phyloP scores from a whole-genome alignment of 805 yeast genomes.

The Hanseniaspora pseudoguilliermondii region DNA sequence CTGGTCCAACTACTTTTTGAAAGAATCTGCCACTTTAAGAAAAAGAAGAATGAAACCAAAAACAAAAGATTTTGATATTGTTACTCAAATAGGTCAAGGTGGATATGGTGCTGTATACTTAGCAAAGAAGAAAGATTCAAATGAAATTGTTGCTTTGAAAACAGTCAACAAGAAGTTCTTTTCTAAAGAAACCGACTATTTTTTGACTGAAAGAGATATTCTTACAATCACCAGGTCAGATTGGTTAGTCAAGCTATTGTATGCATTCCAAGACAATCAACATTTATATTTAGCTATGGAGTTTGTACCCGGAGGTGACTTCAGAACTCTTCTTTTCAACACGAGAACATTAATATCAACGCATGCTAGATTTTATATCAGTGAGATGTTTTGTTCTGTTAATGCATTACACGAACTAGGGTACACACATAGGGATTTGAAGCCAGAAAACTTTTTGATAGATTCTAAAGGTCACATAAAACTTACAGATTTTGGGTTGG shows the following conservation, averaged over 20 bases:
- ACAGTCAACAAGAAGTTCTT: constrained; percentile 79
- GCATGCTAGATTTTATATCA: constrained; percentile 86
- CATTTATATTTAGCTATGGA: constrained; percentile 95
- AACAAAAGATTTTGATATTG: constrained; percentile 88
- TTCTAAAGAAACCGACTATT: constrained; percentile 90
- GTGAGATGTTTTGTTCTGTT: constrained; percentile 93
- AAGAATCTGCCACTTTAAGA: constrained; percentile 74
- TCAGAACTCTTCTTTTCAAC: constrained; percentile 82
- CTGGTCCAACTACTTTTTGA: constrained; percentile 69
- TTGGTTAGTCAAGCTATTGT: constrained; percentile 86
- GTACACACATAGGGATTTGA: constrained; percentile 90
- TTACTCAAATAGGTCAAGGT: constrained; percentile 98
- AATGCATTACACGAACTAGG: constrained; percentile 90
- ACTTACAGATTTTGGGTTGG: constrained; percentile 91
- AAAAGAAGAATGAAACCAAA: constrained; percentile 84
- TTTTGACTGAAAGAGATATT: constrained; percentile 90
- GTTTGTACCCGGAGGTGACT: constrained; percentile 99
- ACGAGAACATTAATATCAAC: constrained; percentile 88
- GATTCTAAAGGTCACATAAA: constrained; percentile 86
- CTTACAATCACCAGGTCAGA: constrained; percentile 90
- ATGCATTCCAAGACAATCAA: constrained; percentile 88
- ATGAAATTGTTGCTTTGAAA: constrained; percentile 89
- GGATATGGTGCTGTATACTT: constrained; percentile 98
- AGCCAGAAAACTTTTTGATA: constrained; percentile 86
- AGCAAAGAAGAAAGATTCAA: constrained; percentile 86